These are phyloP conservation scores for Macaranga tanarius DNA, from an alignment of 441 rosid species.

Conservation along the genomic window DNA sequence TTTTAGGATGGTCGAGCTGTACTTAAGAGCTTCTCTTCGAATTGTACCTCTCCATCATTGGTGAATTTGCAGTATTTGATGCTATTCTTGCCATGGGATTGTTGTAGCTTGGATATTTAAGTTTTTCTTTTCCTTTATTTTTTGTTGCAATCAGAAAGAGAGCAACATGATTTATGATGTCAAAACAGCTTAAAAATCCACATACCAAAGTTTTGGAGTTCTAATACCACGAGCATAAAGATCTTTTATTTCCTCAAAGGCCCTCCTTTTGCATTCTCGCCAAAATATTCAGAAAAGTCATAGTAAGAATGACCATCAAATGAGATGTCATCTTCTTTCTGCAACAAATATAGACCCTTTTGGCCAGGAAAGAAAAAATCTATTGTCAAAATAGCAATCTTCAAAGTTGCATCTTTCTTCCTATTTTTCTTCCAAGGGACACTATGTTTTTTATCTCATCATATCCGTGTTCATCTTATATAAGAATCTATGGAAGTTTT, in stretches of 20 bases:
- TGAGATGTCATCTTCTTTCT: background rate
- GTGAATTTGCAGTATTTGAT: background rate
- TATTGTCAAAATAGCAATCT: background rate
- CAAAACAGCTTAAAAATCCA: too few relatives aligned
- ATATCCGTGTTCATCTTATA: background rate
- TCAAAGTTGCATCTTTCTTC: background rate
- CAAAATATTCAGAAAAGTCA: background rate
- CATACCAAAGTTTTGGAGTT: background rate
- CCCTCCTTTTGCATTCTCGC: background rate
- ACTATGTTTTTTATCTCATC: background rate
- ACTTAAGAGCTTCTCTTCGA: background rate
- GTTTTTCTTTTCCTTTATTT: background rate
- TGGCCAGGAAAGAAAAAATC: too few relatives aligned
- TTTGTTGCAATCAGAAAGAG: background rate
- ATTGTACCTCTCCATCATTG: too few relatives aligned
- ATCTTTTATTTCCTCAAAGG: background rate
- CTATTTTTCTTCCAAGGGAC: background rate
- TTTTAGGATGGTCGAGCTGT: background rate
- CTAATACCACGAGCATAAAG: too few relatives aligned
- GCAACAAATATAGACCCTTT: background rate
- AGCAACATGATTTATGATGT: too few relatives aligned
- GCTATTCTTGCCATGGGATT: background rate
- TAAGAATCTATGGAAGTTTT: too few relatives aligned
- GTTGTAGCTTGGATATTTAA: background rate
- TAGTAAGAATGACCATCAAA: too few relatives aligned